Evolutionary conservation across 2,329 filamentous ascomycete species (phyloP), one percentile per base, ranked within the genome.

Genomic region (Monosporascus ibericus): DNA sequence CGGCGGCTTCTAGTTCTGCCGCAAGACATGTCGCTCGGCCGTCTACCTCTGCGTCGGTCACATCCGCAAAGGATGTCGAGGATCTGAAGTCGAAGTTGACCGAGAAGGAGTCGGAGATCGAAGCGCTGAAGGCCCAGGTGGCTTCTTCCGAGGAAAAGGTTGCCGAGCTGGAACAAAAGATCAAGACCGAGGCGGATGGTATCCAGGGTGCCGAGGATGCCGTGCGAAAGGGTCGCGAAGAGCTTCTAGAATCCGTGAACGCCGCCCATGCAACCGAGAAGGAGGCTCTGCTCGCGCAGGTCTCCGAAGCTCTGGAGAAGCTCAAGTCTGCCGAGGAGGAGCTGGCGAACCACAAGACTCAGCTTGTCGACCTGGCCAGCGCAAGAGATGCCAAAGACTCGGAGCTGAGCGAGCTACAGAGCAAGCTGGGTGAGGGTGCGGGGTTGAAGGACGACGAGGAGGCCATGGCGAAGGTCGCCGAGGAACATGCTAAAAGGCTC

Each of bases 1-100:
- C 74, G 15, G 50, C 70, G 11, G 62, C 70, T 18, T 51, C 69
- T 25, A 30, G 22, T 4, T 67, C 72, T 36, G 63, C 73, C 4
- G 56, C 71, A 3, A 69, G 70, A 49, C 75, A 79, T 57, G 65
- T 70, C 5, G 52, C 72, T n/a, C 73, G 75, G 25, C 63, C 72
- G 6, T 76, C 70, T 40, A 64, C 65, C n/a, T 67, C 64, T 46
- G 61, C 68, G 18, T 66, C 72, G 36, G 71, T 74, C 22, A 65
- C 72, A 17, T 72, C 75, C 7, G 65, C 75, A 20, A 84, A 81
- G 68, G 81, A 82, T 60, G 70, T 81, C 3, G 82, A 85, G 48
- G 77, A 81, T 46, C 72, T 86, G 44, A 85, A 82, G 70, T 66
- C 72, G 7, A 84, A 84, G 67, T 71, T 86, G 22, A 72, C 74